These are phyloP conservation scores for Eucalyptus pumila DNA, from an alignment of 345 rosid genomes.

Conservation along the genomic window DNA sequence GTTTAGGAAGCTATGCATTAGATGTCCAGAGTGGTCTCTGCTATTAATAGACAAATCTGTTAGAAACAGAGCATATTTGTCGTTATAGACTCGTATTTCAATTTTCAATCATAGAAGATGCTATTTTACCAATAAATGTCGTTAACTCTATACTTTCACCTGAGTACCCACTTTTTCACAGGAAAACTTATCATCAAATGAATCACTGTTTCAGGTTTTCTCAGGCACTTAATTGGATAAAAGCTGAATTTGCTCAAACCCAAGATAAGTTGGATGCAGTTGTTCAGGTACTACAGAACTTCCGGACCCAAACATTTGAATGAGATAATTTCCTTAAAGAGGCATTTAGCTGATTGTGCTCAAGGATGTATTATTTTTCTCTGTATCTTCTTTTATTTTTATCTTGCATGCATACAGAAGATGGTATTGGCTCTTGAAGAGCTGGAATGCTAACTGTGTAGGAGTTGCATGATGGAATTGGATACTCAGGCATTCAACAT, in stretches of 20 bases:
- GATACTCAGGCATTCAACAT: background rate
- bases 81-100: background rate
- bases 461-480: background rate
- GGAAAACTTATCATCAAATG: background rate
- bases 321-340: background rate
- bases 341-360: background rate
- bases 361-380: background rate
- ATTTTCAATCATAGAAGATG: background rate
- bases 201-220: constrained; percentile 5
- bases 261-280: constrained; percentile 14
- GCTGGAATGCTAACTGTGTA: background rate
- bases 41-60: background rate
- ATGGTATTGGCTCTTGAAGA: background rate
- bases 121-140: background rate
- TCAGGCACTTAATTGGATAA: constrained; percentile 13
- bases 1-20: background rate
- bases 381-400: background rate
- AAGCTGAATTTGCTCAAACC: constrained; percentile 15
- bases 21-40: background rate
- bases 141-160: background rate
- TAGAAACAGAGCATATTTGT: background rate
- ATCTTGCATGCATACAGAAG: no score
- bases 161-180: background rate
- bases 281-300: constrained; percentile 12
- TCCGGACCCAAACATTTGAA: background rate